Evolutionary conservation across 306 rosid species (phyloP), one percentile per base, ranked within the genome.

Genomic region (Inga oerstediana): DNA sequence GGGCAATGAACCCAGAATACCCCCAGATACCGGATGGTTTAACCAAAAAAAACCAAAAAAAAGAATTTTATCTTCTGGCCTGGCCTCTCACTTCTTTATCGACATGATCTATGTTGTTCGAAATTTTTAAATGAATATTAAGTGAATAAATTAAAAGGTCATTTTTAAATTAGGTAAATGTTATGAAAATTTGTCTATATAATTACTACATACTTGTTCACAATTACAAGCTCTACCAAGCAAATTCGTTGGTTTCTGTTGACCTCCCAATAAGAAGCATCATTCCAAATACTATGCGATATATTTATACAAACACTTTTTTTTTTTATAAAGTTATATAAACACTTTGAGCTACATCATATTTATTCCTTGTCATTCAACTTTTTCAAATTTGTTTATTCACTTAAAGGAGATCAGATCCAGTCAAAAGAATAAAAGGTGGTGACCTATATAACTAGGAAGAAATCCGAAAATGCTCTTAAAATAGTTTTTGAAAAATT

Each of bases 401-500:
- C 62, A 77, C 16, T 62, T 22, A 27, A 71, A 51, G 46, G 39
- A 65, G 67, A 72, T 72, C 67, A 35, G 49, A 14, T 62, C 22
- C 48, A 15, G 67, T 84, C 84, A 75, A 75, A 80, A 58, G 77
- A 54, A 65, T 51, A 45, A 75, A 22, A 75, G 51, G 22, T 44
- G 64, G 22, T 56, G 39, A 67, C 77, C 37, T 52, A 52, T 16
- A 51, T 27, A 0, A 68, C 75, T 17, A 58, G 81, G 32, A 17
- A 34, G 8, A 32, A 22, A 78, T 48, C 8, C 27, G 44, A 24
- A 74, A 58, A 65, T 64, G 12, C 77, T 78, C 70, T 72, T 62
- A 72, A 61, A 43, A 37, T 49, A 32, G 52, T 74, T 13, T 16
- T 32, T 74, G 41, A 41, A 67, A 66, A 72, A 32, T 65, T 67